Percentiles rank a stretch among this genome's conserved stretches.
These are phyloP conservation scores for Royoungia palumana DNA, from an alignment of 768 basidiomycete species.

Conservation along the genomic window DNA sequence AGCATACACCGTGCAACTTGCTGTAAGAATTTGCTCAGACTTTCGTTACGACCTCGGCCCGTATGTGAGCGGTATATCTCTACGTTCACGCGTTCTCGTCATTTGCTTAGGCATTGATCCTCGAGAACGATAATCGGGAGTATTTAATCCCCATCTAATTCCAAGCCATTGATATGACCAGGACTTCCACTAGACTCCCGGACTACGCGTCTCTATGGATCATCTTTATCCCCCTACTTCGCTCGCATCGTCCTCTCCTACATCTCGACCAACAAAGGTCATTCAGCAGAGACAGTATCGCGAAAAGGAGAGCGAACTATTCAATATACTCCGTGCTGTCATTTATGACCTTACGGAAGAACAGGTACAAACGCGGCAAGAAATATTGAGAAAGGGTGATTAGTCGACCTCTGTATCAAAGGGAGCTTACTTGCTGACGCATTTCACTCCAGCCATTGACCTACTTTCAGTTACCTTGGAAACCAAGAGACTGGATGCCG, in stretches of 20 bases:
- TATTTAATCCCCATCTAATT: slow-evolving; percentile 14
- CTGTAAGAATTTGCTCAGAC: no score
- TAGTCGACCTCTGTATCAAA: background rate
- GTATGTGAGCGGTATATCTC: no score
- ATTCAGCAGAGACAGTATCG: slow-evolving; percentile 20
- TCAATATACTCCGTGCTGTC: slow-evolving; percentile 16
- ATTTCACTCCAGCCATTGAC: slow-evolving; percentile 6
- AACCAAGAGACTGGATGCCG: background rate
- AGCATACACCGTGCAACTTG: no score
- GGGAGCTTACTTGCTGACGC: background rate
- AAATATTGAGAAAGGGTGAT: slow-evolving; percentile 21
- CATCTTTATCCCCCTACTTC: background rate
- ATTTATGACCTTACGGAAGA: slow-evolving; percentile 18
- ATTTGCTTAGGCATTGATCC: no score
- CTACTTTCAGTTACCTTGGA: slow-evolving; percentile 5
- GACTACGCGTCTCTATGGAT: background rate
- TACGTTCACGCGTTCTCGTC: no score
- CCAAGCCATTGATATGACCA: background rate
- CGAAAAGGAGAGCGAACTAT: slow-evolving; percentile 20
- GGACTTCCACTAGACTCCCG: background rate
- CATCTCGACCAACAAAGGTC: slow-evolving; percentile 12
- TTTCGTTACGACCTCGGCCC: no score
- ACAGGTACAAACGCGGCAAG: slow-evolving; percentile 16
- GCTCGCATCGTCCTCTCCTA: background rate
- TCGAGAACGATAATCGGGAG: no score